These are phyloP conservation scores for Avena eriantha DNA, from an alignment of 176 grass and related monocot genomes.

Conservation along the genomic window DNA sequence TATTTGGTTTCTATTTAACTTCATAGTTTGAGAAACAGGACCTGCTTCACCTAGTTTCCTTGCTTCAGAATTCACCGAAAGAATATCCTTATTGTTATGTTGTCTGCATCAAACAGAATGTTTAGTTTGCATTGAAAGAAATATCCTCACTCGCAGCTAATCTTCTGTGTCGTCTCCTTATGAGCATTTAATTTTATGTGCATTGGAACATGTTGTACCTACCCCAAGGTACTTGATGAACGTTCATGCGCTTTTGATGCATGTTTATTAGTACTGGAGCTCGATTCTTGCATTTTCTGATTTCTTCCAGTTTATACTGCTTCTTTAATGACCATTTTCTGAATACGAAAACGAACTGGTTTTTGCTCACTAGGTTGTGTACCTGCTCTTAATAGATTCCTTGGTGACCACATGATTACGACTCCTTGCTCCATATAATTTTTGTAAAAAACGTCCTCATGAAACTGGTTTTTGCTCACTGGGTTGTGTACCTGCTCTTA, in stretches of 20 bases:
- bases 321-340: not conserved
- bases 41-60: not conserved
- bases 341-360: not conserved
- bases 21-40: not conserved
- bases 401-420: not conserved
- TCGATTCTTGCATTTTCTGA: not conserved
- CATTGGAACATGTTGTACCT: not conserved
- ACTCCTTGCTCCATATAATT: not conserved
- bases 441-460: not conserved
- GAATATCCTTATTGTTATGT: not conserved
- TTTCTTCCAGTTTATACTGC: not conserved
- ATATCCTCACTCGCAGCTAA: not conserved
- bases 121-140: not conserved
- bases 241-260: not conserved
- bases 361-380: not conserved
- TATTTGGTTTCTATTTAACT: slow-evolving; percentile 9
- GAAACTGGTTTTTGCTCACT: not conserved
- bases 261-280: not conserved
- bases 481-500: not conserved
- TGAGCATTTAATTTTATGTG: not conserved
- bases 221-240: not conserved
- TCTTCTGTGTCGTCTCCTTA: not conserved
- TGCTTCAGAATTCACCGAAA: not conserved
- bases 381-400: not conserved
- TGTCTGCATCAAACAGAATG: slow-evolving; percentile 25